Conservation (phyloP, 2,329 filamentous ascomycete species). For the Dactylonectria estremocensis region DNA sequence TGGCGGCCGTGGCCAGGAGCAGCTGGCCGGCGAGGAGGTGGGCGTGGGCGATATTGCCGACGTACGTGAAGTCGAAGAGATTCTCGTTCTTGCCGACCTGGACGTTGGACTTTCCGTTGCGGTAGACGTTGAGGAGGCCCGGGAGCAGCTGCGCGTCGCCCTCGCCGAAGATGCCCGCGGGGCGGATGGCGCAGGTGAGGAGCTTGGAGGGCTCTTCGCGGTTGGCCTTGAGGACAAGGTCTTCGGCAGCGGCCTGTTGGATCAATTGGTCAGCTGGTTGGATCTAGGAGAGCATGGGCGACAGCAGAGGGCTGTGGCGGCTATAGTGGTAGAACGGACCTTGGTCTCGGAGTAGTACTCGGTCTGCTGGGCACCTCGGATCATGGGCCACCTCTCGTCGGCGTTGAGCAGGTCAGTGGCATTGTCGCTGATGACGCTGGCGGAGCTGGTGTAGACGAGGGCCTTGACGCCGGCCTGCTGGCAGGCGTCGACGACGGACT, state of each 20-base stretch:
- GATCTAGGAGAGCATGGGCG: not conserved
- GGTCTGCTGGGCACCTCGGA: slow-evolving; percentile 78
- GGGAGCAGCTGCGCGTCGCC: slow-evolving; percentile 85
- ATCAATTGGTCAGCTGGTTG: slow-evolving; percentile 9
- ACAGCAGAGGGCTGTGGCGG: not conserved
- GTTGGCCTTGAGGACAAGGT: slow-evolving; percentile 84
- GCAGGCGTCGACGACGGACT: slow-evolving; percentile 82
- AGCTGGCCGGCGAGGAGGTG: slow-evolving; percentile 86
- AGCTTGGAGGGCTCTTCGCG: slow-evolving; percentile 71
- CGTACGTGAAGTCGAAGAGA: slow-evolving; percentile 77
- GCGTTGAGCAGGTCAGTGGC: slow-evolving; percentile 84
- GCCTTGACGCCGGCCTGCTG: slow-evolving; percentile 80
- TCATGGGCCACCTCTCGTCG: slow-evolving; percentile 85
- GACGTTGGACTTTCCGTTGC: slow-evolving; percentile 78
- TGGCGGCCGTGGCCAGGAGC: slow-evolving; percentile 73
- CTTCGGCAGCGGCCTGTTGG: slow-evolving; percentile 80
- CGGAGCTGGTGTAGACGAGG: slow-evolving; percentile 92
- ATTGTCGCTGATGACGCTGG: slow-evolving; percentile 90
- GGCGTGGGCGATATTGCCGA: slow-evolving; percentile 78
- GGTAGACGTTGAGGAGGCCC: slow-evolving; percentile 80
- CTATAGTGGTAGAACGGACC: slow-evolving; percentile 61
- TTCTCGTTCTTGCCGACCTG: slow-evolving; percentile 82
- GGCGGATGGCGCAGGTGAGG: slow-evolving; percentile 85
- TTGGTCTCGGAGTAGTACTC: slow-evolving; percentile 96
- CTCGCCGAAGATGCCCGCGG: slow-evolving; percentile 92